A percentile compares a stretch with the other conserved stretches of the same genome.
Conservation (phyloP, 495 filamentous ascomycete species). For the Bryoglossum gracile region DNA sequence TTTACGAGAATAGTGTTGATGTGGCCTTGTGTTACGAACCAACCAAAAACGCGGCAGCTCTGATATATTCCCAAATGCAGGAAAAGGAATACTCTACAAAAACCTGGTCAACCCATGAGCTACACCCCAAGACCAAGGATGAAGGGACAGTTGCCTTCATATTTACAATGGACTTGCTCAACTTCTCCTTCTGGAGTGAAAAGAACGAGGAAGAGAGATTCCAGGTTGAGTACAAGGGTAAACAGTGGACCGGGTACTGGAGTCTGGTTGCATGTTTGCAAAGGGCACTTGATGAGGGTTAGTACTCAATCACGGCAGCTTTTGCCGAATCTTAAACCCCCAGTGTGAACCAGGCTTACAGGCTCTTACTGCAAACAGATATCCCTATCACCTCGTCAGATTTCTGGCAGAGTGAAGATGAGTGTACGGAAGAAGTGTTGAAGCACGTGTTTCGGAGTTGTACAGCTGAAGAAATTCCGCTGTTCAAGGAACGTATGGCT, state of each 20-base stretch:
- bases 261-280: constrained; percentile 82
- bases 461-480: constrained; percentile 79
- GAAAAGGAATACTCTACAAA: constrained; percentile 74
- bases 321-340: no score
- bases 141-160: constrained; percentile 80
- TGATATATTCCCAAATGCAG: constrained; percentile 74
- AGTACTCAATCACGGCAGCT: constrained; percentile 3
- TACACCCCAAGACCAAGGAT: constrained; percentile 80
- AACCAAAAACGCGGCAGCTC: constrained; percentile 71
- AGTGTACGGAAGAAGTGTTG: constrained; percentile 68
- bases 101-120: constrained; percentile 78
- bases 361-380: no score
- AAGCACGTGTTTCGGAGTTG: constrained; percentile 76
- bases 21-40: constrained; percentile 73
- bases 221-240: constrained; percentile 69
- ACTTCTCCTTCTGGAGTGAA: constrained; percentile 94
- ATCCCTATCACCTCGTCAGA: constrained; percentile 84
- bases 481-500: constrained; percentile 67
- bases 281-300: constrained; percentile 81
- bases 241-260: constrained; percentile 90
- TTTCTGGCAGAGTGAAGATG: constrained; percentile 75
- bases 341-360: no score
- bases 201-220: constrained; percentile 53
- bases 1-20: constrained; percentile 91
- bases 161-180: constrained; percentile 92